Evolutionary conservation across 306 rosid species (phyloP).

Genomic region (Senna tora): DNA sequence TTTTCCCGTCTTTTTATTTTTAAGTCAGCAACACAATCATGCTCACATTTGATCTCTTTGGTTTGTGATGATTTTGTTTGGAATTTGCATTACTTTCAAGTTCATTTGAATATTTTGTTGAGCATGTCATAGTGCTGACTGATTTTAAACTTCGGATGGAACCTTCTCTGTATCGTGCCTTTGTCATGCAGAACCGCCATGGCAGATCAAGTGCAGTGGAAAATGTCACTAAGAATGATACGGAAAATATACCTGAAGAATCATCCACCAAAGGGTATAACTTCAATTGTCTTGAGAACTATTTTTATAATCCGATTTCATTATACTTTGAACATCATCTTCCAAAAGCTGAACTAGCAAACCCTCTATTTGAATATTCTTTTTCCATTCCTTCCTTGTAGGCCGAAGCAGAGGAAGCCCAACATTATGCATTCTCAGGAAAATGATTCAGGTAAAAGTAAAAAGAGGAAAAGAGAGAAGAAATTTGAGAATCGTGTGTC

Average conservation of each 20-base stretch:
- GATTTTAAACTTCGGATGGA: constrained; percentile 15
- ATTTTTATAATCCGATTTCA: neutral
- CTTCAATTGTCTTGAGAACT: constrained; percentile 19
- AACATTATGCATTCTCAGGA: constrained; percentile 43
- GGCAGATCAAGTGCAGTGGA: constrained; percentile 54
- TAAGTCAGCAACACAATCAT: neutral
- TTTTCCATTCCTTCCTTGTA: constrained; percentile 30
- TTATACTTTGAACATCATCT: neutral
- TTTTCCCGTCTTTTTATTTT: neutral
- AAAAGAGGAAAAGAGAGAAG: constrained; percentile 52
- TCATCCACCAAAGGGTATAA: constrained; percentile 58
- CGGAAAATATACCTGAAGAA: constrained; percentile 45
- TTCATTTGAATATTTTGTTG: constrained; percentile 20
- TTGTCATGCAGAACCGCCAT: constrained; percentile 73
- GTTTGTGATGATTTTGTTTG: constrained; percentile 17
- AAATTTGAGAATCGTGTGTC: constrained; percentile 31
- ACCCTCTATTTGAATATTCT: neutral
- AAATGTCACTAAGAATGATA: constrained; percentile 36
- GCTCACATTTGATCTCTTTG: neutral
- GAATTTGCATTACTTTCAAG: constrained; percentile 22
- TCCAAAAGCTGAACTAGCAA: constrained; percentile 10
- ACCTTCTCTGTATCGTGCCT: constrained; percentile 17
- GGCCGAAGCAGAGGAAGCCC: constrained; percentile 55
- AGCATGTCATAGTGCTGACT: constrained; percentile 16
- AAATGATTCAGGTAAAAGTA: constrained; percentile 33